Evolutionary conservation across 2,329 filamentous ascomycete species (phyloP).

Genomic region (Fulvia fulva): DNA sequence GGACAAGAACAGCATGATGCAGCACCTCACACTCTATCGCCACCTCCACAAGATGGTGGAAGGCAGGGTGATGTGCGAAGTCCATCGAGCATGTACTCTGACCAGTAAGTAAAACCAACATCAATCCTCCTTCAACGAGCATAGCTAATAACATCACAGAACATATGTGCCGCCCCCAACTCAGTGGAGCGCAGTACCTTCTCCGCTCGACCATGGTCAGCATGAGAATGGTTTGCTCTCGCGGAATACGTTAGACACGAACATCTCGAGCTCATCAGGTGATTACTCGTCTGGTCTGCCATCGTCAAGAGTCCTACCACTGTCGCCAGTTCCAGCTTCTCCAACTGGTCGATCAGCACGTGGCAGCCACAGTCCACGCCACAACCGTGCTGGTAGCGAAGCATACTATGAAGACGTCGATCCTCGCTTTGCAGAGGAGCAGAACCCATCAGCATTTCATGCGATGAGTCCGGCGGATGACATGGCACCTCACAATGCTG

Average conservation of each 20-base stretch:
- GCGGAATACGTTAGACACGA: conserved; percentile 13
- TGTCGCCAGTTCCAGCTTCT: conserved; percentile 28
- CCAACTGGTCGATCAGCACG: conserved; percentile 13
- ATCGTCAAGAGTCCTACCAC: conserved; percentile 19
- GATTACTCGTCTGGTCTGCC: conserved; percentile 15
- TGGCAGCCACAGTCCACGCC: conserved; percentile 12
- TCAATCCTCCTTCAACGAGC: not conserved
- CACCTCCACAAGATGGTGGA: conserved; percentile 54
- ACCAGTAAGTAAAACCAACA: conserved; percentile 58
- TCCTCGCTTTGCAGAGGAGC: conserved; percentile 68
- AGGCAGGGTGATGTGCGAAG: conserved; percentile 58
- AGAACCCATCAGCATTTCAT: conserved; percentile 12
- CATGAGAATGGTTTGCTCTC: conserved; percentile 5
- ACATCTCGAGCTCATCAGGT: conserved; percentile 10
- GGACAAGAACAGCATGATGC: conserved; percentile 60
- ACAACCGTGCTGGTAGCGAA: conserved; percentile 39
- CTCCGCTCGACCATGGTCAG: conserved; percentile 11
- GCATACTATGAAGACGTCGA: conserved; percentile 92
- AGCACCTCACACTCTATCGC: conserved; percentile 51
- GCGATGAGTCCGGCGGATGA: conserved; percentile 3
- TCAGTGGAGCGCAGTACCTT: conserved; percentile 34
- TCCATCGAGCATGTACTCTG: conserved; percentile 67
- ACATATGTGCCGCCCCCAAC: conserved; percentile 47
- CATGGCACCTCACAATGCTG: conserved; percentile 3
- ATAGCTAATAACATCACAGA: conserved; percentile 25